Percentiles rank a stretch among this genome's conserved stretches.
phyloP scores from a whole-genome alignment of 306 rosid species.

The Vigna reflexopilosa region DNA sequence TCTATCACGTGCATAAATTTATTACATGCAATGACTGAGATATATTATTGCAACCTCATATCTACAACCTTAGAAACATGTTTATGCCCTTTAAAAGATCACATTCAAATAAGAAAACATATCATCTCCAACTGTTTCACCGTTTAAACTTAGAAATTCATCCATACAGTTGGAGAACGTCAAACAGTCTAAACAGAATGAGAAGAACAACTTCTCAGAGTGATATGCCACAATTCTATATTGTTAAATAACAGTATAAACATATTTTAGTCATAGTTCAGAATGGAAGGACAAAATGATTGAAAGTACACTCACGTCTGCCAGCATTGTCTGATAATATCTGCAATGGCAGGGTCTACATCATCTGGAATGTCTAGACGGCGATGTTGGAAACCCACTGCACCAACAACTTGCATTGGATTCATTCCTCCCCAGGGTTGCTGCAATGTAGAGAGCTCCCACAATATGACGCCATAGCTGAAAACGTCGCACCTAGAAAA shows the following conservation, averaged over 20 bases:
- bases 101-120: conserved; percentile 6
- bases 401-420: conserved; percentile 99
- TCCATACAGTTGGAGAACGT: not conserved
- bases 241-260: not conserved
- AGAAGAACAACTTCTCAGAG: conserved; percentile 17
- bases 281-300: conserved; percentile 23
- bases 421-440: conserved; percentile 99
- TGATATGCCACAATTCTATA: not conserved
- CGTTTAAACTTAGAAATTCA: not conserved
- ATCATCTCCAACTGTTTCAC: not conserved
- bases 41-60: not conserved
- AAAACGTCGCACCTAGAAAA: conserved; percentile 84
- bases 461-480: conserved; percentile 95
- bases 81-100: not conserved
- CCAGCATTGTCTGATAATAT: conserved; percentile 88
- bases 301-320: conserved; percentile 77
- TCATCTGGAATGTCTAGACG: conserved; percentile 96
- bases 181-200: conserved; percentile 21
- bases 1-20: not conserved
- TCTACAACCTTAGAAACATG: not conserved
- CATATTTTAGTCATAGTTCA: conserved; percentile 11
- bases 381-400: conserved; percentile 99
- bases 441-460: conserved; percentile 93
- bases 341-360: conserved; percentile 78
- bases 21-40: conserved; percentile 37